phyloP scores from a whole-genome alignment of 2,329 filamentous ascomycete genomes.

The Apiospora aurea region DNA sequence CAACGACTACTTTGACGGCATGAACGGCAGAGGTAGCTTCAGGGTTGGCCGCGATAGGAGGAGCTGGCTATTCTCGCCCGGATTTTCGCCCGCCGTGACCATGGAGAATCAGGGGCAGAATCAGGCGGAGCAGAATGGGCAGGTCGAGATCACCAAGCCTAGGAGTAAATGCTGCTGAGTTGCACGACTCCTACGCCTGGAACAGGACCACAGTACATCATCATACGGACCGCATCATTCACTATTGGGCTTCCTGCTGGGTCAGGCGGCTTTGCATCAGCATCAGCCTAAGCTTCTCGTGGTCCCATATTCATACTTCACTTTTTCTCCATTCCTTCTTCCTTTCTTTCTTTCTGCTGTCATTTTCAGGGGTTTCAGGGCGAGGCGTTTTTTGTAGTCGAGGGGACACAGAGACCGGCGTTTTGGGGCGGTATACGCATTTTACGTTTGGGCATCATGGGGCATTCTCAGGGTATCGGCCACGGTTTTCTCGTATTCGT shows the following conservation, averaged over 20 bases:
- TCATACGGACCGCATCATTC: not conserved
- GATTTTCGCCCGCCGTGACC: conserved; percentile 59
- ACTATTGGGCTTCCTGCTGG: conserved; percentile 8
- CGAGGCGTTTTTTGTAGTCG: conserved; percentile 9
- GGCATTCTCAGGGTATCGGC: conserved; percentile 16
- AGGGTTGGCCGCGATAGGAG: conserved; percentile 63
- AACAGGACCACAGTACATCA: conserved; percentile 12
- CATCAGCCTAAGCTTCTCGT: conserved; percentile 17
- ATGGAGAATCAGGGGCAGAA: conserved; percentile 51
- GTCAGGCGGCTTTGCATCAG: conserved; percentile 17
- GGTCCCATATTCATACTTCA: not conserved
- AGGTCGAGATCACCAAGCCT: conserved; percentile 24
- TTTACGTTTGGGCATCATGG: conserved; percentile 2
- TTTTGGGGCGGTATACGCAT: not conserved
- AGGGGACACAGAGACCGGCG: conserved; percentile 8
- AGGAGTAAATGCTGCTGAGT: conserved; percentile 27
- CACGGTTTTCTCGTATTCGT: not conserved
- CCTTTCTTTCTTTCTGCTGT: not conserved
- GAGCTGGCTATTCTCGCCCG: conserved; percentile 65
- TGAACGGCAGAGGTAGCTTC: conserved; percentile 59
- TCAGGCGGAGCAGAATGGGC: conserved; percentile 23
- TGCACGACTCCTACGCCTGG: not conserved
- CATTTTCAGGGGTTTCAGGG: not conserved
- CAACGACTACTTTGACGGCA: conserved; percentile 57
- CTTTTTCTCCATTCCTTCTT: not conserved